Percentiles rank a stretch among this genome's conserved stretches.
Evolutionary conservation across 768 basidiomycete species (phyloP).

Genomic region (Solioccasus polychromus): DNA sequence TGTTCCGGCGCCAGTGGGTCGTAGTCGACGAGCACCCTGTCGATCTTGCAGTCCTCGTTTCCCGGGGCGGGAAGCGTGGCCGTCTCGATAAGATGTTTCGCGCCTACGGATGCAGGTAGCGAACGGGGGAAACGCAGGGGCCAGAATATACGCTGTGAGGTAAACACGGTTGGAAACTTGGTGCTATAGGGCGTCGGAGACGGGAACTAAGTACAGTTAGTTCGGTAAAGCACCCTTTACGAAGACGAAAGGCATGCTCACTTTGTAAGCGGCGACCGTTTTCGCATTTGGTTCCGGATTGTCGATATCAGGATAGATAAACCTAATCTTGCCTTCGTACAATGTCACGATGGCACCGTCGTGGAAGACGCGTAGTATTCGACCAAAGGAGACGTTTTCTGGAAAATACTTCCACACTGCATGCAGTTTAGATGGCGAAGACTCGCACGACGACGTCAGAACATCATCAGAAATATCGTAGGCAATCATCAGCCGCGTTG

Average conservation of each 20-base stretch:
- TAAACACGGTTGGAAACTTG: conserved; percentile 21
- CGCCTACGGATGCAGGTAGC: not conserved
- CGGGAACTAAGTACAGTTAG: conserved; percentile 15
- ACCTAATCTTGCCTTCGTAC: conserved; percentile 25
- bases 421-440: conserved; percentile 7
- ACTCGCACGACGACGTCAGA: conserved; percentile 10
- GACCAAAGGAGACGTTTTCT: conserved; percentile 24
- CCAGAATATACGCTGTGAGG: conserved; percentile 32
- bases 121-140: conserved; percentile 14
- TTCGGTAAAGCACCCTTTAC: not conserved
- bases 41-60: conserved; percentile 14
- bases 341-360: conserved; percentile 26
- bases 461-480: conserved; percentile 25
- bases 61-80: conserved; percentile 18
- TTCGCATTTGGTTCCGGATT: conserved; percentile 10
- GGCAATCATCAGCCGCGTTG: conserved; percentile 28
- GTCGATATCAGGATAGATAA: conserved; percentile 27
- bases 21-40: conserved; percentile 22
- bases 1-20: conserved; percentile 13
- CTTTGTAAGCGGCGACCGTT: conserved; percentile 17
- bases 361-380: conserved; percentile 26
- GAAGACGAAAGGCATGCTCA: not conserved
- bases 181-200: conserved; percentile 14
- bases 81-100: conserved; percentile 22
- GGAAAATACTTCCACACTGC: conserved; percentile 21